These are phyloP conservation scores for Phytophthora capsici DNA, from an alignment of 352 stramenopile genomes.

Conservation along the genomic window DNA sequence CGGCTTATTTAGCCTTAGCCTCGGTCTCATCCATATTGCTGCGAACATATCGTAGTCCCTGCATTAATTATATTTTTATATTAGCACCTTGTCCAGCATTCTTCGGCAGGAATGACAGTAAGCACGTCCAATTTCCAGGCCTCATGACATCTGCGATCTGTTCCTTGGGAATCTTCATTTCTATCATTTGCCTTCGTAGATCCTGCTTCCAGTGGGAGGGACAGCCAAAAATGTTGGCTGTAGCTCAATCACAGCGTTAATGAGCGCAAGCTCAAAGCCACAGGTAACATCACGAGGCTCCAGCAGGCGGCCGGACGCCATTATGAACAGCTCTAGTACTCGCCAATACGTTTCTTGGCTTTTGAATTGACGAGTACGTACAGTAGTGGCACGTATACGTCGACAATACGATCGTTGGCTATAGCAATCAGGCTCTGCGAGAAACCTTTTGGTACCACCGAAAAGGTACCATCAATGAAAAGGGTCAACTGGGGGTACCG, in stretches of 20 bases:
- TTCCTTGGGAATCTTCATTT: no score
- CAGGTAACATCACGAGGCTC: neutral
- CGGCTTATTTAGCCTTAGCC: no score
- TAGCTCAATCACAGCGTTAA: neutral
- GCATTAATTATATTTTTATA: no score
- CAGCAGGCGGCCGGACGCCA: neutral
- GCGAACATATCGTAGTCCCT: no score
- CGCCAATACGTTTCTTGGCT: neutral
- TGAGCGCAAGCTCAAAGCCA: neutral
- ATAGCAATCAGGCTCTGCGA: slow-evolving; percentile 1
- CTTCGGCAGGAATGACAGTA: no score
- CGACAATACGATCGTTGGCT: neutral
- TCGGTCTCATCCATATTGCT: no score
- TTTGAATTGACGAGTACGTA: neutral
- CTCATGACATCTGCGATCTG: no score
- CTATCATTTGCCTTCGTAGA: no score
- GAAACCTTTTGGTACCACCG: neutral
- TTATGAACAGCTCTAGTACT: neutral
- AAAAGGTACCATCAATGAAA: slow-evolving; percentile 1
- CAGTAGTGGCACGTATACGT: neutral
- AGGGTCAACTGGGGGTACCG: neutral
- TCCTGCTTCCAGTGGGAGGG: neutral
- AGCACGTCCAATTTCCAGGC: no score
- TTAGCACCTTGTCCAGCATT: no score
- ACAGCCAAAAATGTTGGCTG: neutral